Conservation (phyloP, 78 protist species). For the slime mould (Dictyostelium discoideum) region DNA sequence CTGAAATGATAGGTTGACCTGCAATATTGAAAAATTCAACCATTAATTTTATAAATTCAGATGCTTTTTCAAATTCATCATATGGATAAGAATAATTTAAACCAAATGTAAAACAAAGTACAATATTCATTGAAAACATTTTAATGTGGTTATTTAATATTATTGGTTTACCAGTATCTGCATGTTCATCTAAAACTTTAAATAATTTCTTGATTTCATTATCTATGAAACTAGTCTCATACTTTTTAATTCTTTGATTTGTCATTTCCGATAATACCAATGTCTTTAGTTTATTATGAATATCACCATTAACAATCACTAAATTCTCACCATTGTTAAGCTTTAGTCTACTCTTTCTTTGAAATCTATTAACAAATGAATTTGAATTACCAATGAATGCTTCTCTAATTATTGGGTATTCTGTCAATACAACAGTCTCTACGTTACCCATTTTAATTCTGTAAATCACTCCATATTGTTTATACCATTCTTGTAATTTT, state of each 20-base stretch:
- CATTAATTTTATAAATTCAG: background rate
- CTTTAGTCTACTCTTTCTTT: background rate
- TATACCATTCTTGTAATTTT: background rate
- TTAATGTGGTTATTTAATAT: background rate
- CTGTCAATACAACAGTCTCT: conserved; percentile 18
- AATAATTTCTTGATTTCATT: background rate
- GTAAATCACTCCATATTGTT: conserved; percentile 27
- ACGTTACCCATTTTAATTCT: conserved; percentile 2
- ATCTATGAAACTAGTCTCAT: background rate
- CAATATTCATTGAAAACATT: conserved; percentile 1
- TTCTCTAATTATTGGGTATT: conserved; percentile 1
- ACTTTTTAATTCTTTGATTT: background rate
- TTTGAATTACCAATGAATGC: conserved; percentile 20
- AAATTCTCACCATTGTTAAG: background rate
- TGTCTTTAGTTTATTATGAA: background rate
- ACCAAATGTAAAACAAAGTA: background rate
- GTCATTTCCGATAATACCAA: background rate
- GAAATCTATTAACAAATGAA: background rate
- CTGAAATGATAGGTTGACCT: background rate
- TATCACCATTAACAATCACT: conserved; percentile 7
- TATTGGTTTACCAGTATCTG: background rate
- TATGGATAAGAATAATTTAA: background rate
- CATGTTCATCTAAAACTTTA: background rate
- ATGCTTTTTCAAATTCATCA: background rate
- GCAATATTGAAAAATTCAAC: background rate